Evolutionary conservation across 345 rosid genomes (phyloP).

Genomic region (Citrus maxima): DNA sequence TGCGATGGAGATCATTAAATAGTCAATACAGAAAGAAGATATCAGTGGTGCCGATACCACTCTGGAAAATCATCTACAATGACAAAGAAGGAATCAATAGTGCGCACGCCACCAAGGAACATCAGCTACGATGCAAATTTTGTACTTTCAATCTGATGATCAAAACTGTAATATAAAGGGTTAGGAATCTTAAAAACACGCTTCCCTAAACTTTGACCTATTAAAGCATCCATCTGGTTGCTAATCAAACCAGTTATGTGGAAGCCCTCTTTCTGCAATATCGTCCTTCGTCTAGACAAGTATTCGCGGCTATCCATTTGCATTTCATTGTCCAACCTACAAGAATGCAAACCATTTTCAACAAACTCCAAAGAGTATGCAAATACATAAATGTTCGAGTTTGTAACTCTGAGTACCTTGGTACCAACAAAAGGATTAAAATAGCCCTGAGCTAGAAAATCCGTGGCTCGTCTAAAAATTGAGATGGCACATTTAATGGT

Average conservation of each 20-base stretch:
- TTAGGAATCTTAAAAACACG: slow-evolving; percentile 71
- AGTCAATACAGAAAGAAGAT: not conserved
- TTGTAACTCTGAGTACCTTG: not conserved
- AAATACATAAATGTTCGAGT: not conserved
- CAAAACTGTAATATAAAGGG: slow-evolving; percentile 29
- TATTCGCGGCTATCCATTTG: slow-evolving; percentile 35
- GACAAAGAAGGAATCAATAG: not conserved
- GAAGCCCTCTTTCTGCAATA: slow-evolving; percentile 31
- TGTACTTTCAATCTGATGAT: slow-evolving; percentile 22
- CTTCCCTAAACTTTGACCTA: slow-evolving; percentile 34
- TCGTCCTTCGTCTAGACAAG: slow-evolving; percentile 32
- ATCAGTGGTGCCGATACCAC: not conserved
- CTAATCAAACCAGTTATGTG: slow-evolving; percentile 52
- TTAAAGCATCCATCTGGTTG: slow-evolving; percentile 66
- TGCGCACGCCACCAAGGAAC: not conserved
- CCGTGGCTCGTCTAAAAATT: not conserved
- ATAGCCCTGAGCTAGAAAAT: not conserved
- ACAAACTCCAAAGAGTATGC: not conserved
- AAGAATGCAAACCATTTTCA: slow-evolving; percentile 4
- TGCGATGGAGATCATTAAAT: not conserved
- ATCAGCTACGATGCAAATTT: slow-evolving; percentile 7
- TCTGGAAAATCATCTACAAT: slow-evolving; percentile 1
- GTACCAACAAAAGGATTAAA: not conserved
- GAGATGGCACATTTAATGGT: not conserved
- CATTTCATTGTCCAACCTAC: slow-evolving; percentile 50